phyloP scores from a whole-genome alignment of 495 filamentous ascomycete species.

The Daldinia concentrica region DNA sequence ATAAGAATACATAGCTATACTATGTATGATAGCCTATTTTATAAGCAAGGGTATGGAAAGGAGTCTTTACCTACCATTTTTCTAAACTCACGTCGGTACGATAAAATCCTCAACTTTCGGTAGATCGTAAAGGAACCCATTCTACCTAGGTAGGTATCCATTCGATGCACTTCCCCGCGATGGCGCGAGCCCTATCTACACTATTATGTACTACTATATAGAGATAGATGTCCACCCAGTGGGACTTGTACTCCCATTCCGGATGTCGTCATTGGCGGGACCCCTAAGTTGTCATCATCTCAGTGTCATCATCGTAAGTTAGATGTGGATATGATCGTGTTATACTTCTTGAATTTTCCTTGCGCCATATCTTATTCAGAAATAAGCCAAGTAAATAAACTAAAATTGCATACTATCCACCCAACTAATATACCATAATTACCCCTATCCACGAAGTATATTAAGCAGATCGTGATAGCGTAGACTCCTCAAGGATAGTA shows the following conservation, averaged over 20 bases:
- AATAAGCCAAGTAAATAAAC: too few species aligned
- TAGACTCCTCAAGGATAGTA: too few species aligned
- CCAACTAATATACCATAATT: too few species aligned
- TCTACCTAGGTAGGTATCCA: background rate
- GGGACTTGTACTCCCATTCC: background rate
- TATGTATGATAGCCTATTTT: background rate
- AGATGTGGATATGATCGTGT: too few species aligned
- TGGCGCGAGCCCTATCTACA: background rate
- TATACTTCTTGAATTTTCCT: too few species aligned
- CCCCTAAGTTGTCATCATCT: background rate
- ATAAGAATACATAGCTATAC: background rate
- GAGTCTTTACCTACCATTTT: background rate
- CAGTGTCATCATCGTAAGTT: background rate
- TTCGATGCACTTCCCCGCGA: background rate
- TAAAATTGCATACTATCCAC: too few species aligned
- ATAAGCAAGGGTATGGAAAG: background rate
- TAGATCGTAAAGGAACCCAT: background rate
- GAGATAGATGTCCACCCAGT: background rate
- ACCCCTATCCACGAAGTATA: too few species aligned
- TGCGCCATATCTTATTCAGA: too few species aligned
- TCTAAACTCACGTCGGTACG: background rate
- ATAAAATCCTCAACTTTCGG: background rate
- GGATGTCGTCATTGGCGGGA: background rate
- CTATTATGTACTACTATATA: background rate
- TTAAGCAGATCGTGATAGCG: too few species aligned